These are phyloP conservation scores for Dactylis glomerata DNA, from an alignment of 176 grass and related monocot genomes.

Conservation along the genomic window DNA sequence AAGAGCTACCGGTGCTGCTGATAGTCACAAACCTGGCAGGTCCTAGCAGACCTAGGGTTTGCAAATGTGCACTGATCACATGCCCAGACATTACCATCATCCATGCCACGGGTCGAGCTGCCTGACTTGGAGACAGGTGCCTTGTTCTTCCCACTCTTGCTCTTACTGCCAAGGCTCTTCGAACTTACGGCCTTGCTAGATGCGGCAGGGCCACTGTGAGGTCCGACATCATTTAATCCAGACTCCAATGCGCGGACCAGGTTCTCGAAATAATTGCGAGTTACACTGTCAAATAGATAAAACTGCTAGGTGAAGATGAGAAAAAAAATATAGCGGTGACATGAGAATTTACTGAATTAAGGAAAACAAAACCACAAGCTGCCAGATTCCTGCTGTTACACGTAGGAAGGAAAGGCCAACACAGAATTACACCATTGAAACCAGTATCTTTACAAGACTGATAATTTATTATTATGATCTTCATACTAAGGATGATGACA, in stretches of 20 bases:
- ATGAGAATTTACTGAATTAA: neutral
- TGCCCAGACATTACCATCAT: conserved; percentile 74
- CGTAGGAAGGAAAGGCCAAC: neutral
- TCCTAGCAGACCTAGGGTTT: conserved; percentile 60
- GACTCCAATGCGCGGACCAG: conserved; percentile 91
- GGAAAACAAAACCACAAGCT: neutral
- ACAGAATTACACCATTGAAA: neutral
- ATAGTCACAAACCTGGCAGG: conserved; percentile 84
- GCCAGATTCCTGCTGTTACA: neutral
- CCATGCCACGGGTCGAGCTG: conserved; percentile 46
- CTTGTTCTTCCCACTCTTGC: conserved; percentile 73
- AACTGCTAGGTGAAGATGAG: conserved; percentile 4
- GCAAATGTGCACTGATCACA: conserved; percentile 92
- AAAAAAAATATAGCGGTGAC: neutral
- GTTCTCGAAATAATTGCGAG: conserved; percentile 98
- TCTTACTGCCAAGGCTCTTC: conserved; percentile 61
- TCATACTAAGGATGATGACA: neutral
- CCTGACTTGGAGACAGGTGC: conserved; percentile 51
- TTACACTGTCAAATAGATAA: conserved; percentile 58
- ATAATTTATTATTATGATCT: neutral
- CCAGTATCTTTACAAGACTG: neutral
- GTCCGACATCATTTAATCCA: conserved; percentile 91
- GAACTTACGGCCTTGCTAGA: conserved; percentile 75
- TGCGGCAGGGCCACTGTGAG: conserved; percentile 55
- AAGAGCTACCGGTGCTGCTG: conserved; percentile 40